Base-by-base conservation (phyloP, 768 basidiomycete species). In the Ramaria rubella region DNA sequence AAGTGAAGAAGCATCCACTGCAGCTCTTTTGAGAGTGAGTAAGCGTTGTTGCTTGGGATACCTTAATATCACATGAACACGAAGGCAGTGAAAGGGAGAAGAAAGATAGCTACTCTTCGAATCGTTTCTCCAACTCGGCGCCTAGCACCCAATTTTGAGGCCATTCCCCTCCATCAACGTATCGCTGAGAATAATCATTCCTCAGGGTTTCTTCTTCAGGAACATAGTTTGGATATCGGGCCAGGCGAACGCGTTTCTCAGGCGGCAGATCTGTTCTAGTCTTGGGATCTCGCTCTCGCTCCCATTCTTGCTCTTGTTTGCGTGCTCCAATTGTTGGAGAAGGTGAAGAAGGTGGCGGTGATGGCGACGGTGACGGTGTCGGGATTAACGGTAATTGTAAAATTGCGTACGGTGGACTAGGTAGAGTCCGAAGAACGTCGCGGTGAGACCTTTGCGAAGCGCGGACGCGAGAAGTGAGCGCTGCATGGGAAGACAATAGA, bases 171-270 rank as follows among this genome's bases (percentile, higher is more conserved):
- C 87, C 80, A 63, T 90, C 86, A 31, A 94, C 92, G 69, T 95
- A 97, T 61, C 86, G 75, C 69, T 87, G 86, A 0, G 88, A 90
- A 66, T 94, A 93, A 72, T 99, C 94, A 63, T 96, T 98, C 48
- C 96, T 80, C 43, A 99, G 89, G 0, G 94, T 97, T 69, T 99
- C 95, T 67, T 99, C 95, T 59, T 93, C 91, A 1, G 90, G 86
- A 15, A 94, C 79, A 62, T 95, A 94, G 65, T 94, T 94, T 31
- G 68, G 67, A 61, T 90, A 93, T 33, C 87, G 77, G 21, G 79
- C 76, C 5, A 81, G 72, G 3, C 89, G 79, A 0, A 87, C 87
- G 4, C 82, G 81, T 67, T 93, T 93, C 5, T 82, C 78, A n/a
- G 83, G 83, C 1, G 85, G 79, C 5, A 82, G 65, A 53, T 82